phyloP scores from a whole-genome alignment of 768 basidiomycete species.

The Russula earlei region DNA sequence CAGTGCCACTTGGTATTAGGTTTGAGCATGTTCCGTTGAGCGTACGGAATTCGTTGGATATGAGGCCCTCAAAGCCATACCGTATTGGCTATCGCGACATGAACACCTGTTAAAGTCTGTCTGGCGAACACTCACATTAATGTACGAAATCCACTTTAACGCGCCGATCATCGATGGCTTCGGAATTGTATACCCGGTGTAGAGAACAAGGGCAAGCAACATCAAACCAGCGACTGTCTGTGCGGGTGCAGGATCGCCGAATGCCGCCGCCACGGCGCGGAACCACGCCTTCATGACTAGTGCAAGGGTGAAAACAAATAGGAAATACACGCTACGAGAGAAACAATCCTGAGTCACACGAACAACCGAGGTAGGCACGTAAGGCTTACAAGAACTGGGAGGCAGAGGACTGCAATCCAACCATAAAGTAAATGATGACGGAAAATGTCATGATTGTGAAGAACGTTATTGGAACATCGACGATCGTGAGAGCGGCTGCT shows the following conservation, averaged over 20 bases:
- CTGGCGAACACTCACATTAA: constrained; percentile 38
- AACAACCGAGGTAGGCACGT: not conserved
- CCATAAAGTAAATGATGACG: constrained; percentile 53
- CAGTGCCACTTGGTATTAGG: constrained; percentile 52
- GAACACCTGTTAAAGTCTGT: constrained; percentile 14
- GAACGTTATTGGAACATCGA: constrained; percentile 51
- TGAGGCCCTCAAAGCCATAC: constrained; percentile 65
- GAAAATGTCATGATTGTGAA: constrained; percentile 36
- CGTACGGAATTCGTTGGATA: constrained; percentile 76
- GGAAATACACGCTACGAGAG: constrained; percentile 40
- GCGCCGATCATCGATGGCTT: constrained; percentile 57
- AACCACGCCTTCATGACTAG: constrained; percentile 71
- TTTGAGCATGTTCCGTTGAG: constrained; percentile 50
- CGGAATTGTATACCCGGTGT: constrained; percentile 54
- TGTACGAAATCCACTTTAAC: constrained; percentile 55
- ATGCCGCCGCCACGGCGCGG: constrained; percentile 52
- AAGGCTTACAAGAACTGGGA: constrained; percentile 55
- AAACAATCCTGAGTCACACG: constrained; percentile 3
- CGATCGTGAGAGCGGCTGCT: constrained; percentile 47
- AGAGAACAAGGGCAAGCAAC: constrained; percentile 46
- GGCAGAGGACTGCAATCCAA: constrained; percentile 44
- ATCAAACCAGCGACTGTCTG: constrained; percentile 47
- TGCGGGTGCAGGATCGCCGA: constrained; percentile 50
- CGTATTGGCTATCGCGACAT: constrained; percentile 42
- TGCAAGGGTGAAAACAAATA: constrained; percentile 49